phyloP scores from a whole-genome alignment of 345 rosid genomes.

The Populus nigra region DNA sequence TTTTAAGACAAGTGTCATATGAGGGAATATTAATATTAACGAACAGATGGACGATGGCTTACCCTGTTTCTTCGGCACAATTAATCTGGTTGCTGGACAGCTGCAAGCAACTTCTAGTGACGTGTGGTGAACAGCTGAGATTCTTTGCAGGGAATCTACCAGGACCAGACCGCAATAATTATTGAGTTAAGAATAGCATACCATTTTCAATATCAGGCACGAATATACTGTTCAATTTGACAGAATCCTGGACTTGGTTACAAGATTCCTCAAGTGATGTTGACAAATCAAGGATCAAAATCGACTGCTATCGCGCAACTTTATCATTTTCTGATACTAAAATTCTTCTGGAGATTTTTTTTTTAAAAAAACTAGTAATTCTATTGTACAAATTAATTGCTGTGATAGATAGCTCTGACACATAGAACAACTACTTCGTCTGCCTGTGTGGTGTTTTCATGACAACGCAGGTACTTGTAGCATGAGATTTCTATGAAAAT shows the following conservation, averaged over 20 bases:
- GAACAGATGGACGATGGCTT: background rate
- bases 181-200: background rate
- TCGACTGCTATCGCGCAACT: background rate
- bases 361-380: background rate
- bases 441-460: background rate
- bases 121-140: background rate
- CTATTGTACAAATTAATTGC: background rate
- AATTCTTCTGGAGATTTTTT: background rate
- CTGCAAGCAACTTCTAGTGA: background rate
- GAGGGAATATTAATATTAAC: background rate
- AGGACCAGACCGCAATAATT: background rate
- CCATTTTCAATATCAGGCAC: background rate
- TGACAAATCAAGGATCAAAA: background rate
- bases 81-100: conserved; percentile 1
- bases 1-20: no score
- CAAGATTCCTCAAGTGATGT: background rate
- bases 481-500: background rate
- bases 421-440: background rate
- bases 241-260: background rate
- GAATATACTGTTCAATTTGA: background rate
- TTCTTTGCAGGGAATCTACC: conserved; percentile 1
- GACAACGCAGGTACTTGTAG: background rate
- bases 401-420: background rate
- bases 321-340: background rate
- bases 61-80: background rate